These are phyloP conservation scores for Acmispon strigosus DNA, from an alignment of 306 rosid genomes.

Conservation along the genomic window DNA sequence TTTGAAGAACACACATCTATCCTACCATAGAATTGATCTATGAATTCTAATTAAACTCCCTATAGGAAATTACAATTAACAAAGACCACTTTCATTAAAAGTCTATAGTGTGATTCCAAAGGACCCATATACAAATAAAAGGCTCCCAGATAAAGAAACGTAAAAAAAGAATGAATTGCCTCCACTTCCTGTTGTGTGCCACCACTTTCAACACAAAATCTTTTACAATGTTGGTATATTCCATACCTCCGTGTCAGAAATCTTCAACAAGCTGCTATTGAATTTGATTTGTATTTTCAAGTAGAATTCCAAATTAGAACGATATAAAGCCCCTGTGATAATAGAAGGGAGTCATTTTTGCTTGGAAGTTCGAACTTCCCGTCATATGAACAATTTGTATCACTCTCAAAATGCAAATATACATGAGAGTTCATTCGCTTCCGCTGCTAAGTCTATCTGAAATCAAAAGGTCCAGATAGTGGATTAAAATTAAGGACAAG, in stretches of 20 bases:
- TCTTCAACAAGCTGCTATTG: slow-evolving; percentile 23
- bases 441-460: slow-evolving; percentile 86
- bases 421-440: slow-evolving; percentile 58
- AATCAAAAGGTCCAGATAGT: slow-evolving; percentile 21
- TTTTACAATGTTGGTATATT: slow-evolving; percentile 23
- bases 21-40: slow-evolving; percentile 31
- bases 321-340: slow-evolving; percentile 33
- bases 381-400: slow-evolving; percentile 36
- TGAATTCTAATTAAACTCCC: slow-evolving; percentile 44
- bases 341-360: slow-evolving; percentile 43
- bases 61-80: slow-evolving; percentile 44
- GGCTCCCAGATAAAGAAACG: slow-evolving; percentile 27
- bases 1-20: slow-evolving; percentile 29
- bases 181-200: slow-evolving; percentile 24
- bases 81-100: slow-evolving; percentile 28
- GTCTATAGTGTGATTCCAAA: slow-evolving; percentile 43
- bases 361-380: slow-evolving; percentile 38
- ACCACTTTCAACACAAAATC: slow-evolving; percentile 23
- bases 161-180: slow-evolving; percentile 37
- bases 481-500: slow-evolving; percentile 5
- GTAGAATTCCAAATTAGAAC: slow-evolving; percentile 40
- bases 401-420: slow-evolving; percentile 50
- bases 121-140: slow-evolving; percentile 38
- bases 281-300: slow-evolving; percentile 34
- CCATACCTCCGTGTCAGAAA: slow-evolving; percentile 28